Evolutionary conservation across 2,329 filamentous ascomycete species (phyloP), one percentile per base, ranked within the genome.

Genomic region (Colletotrichum tofieldiae): DNA sequence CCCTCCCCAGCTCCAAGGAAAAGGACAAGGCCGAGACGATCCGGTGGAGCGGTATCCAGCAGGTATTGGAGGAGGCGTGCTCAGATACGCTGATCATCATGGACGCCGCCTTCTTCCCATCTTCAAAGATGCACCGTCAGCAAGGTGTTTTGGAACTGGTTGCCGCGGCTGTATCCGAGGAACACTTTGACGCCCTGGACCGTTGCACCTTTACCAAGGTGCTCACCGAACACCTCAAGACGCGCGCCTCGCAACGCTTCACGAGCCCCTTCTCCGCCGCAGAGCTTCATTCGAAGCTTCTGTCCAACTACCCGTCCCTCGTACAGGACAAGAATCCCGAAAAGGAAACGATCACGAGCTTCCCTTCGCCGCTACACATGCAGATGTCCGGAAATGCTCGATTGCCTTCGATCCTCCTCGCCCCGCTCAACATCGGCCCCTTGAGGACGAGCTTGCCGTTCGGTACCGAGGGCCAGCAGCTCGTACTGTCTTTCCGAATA

Each of bases 61-160:
- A 87, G 72, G 85, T 86, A 20, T 81, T 91, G 9, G 89, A 91
- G 77, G 86, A 89, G 71, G 86, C 88, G 2, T 82, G 82, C 39
- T 85, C 88, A 3, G 89, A 91, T 76, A 88, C 86, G 5, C 81
- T 91, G 26, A 84, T 91, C 67, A 81, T 91, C 43, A 88, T 91
- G 87, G 89, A 91, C 78, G 85, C 88, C 7, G 86, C 87, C 0
- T 90, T 89, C 76, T 90, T 87, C 64, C 87, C 88, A 1, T 87
- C 87, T 11, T 85, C 86, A 2, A 86, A 84, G 73, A 85, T 88
- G 77, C 81, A 85, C 39, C 86, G 87, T 7, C 85, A 86, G 64
- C 84, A 84, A 60, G 89, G 89, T 2, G 86, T 90, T 11, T 78
- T 91, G 62, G 89, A 91, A 76, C 78, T 91, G 18, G 83, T 91